Percentiles rank a stretch among this genome's conserved stretches.
Conservation (phyloP, 1,284 basidiomycete species). For the Malassezia obtusa region DNA sequence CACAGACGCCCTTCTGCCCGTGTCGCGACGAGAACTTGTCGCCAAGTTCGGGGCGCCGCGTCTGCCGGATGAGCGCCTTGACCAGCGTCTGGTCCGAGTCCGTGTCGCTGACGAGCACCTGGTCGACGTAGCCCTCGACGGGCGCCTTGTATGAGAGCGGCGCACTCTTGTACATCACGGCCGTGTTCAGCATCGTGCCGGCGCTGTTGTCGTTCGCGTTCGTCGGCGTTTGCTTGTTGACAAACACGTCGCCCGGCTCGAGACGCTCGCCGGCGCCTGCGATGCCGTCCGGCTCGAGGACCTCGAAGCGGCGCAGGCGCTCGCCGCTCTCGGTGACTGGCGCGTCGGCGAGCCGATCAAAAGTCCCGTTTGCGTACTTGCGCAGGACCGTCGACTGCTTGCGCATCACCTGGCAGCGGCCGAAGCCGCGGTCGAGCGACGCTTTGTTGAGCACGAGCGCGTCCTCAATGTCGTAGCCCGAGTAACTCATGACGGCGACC, state of each 20-base stretch:
- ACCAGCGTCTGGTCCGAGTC: conserved; percentile 84
- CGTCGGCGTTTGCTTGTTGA: conserved; percentile 91
- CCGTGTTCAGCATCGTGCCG: conserved; percentile 24
- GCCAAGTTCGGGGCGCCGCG: conserved; percentile 85
- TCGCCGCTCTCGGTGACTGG: conserved; percentile 69
- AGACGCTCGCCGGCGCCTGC: conserved; percentile 90
- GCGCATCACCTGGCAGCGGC: conserved; percentile 89
- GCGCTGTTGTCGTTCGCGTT: conserved; percentile 62
- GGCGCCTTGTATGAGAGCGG: conserved; percentile 39
- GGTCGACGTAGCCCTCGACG: conserved; percentile 87
- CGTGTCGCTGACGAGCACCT: conserved; percentile 91
- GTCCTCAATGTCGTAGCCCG: conserved; percentile 99
- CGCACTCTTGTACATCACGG: conserved; percentile 54
- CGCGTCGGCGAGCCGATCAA: conserved; percentile 87
- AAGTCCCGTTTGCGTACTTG: conserved; percentile 95
- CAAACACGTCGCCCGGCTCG: conserved; percentile 83
- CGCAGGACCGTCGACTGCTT: conserved; percentile 89
- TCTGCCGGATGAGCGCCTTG: conserved; percentile 97
- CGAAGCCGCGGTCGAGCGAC: conserved; percentile 83
- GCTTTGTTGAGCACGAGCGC: conserved; percentile 85
- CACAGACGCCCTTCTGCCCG: conserved; percentile 98
- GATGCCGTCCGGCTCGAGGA: conserved; percentile 82
- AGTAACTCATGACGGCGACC: conserved; percentile 97
- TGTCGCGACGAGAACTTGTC: conserved; percentile 98
- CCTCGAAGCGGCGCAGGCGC: conserved; percentile 70